Percentiles rank a stretch among this genome's conserved stretches.
Evolutionary conservation across 1,139 yeast genomes (phyloP).

Genomic region (Zygosaccharomyces pseudobailii): DNA sequence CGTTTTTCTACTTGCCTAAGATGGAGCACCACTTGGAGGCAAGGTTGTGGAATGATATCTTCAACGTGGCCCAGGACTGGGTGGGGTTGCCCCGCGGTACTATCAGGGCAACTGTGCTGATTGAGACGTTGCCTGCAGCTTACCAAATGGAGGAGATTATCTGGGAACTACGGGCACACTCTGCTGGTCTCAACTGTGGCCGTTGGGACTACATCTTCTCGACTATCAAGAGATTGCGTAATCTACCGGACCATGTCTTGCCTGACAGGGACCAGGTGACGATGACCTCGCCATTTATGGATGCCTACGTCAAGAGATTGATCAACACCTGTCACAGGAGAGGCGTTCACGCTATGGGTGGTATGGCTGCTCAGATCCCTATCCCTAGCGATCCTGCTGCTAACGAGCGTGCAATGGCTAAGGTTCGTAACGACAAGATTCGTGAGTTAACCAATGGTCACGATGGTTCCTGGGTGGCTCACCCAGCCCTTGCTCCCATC

Average conservation of each 20-base stretch:
- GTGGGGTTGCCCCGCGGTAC: conserved; percentile 63
- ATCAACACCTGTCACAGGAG: conserved; percentile 65
- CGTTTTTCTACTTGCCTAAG: conserved; percentile 71
- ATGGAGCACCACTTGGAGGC: conserved; percentile 80
- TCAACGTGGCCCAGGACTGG: conserved; percentile 65
- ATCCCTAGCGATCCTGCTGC: conserved; percentile 60
- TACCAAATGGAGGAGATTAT: conserved; percentile 72
- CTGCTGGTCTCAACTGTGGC: conserved; percentile 68
- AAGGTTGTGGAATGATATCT: conserved; percentile 69
- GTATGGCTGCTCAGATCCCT: conserved; percentile 84
- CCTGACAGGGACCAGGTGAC: conserved; percentile 72
- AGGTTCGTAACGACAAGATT: conserved; percentile 63
- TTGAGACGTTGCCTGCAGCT: conserved; percentile 68
- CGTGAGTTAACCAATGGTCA: conserved; percentile 74
- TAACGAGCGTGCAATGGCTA: conserved; percentile 57
- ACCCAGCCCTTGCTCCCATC: conserved; percentile 75
- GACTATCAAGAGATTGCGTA: conserved; percentile 60
- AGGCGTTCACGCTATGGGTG: conserved; percentile 77
- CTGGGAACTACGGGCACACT: conserved; percentile 61
- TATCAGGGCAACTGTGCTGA: conserved; percentile 65
- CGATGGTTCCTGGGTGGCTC: conserved; percentile 88
- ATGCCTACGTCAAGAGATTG: conserved; percentile 61
- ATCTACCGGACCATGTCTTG: conserved; percentile 52
- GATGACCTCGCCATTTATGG: conserved; percentile 76
- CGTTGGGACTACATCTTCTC: conserved; percentile 75